Base-by-base conservation (phyloP, 768 basidiomycete species). In the Leucocoprinus sp. region DNA sequence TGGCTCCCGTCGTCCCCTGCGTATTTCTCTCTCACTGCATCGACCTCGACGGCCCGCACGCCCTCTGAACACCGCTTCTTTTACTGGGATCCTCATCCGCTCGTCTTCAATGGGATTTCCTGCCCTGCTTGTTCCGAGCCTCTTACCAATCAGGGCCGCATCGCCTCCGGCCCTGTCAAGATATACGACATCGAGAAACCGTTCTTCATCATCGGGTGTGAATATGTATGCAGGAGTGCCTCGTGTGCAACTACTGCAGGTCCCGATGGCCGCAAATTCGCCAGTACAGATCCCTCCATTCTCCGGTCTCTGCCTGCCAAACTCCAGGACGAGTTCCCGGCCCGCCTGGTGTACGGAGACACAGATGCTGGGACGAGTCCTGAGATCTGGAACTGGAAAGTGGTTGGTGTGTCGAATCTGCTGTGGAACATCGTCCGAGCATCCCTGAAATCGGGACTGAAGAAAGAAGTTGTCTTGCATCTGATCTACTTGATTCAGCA, bases 51-150 rank as follows among this genome's bases (percentile, higher is more conserved):
- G 5, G 69, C 80, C 8, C 78, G 84, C 29, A 82, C 76, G 0
- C 78, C 82, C 2, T 80, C 82, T 5, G 79, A 85, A 43, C 81
- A 88, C 51, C 76, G 75, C 3, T 90, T 90, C 62, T 65, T 90
- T n/a, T 90, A 85, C 54, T 90, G 87, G 87, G 87, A 90, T 50
- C 87, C 87, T 0, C 79, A 81, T 39, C 83, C 86, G 0, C 76
- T 90, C 37, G 78, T 87, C 7, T 85, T 89, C 66, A 85, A 88
- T 49, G 87, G 87, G 3, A 83, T 90, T 35, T 69, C 76, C 1
- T 90, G 87, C 53, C 83, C 85, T 0, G 68, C 56, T 34, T 90
- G 87, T 56, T 62, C 75, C 5, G 56, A 70, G 4, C 71, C 80
- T 1, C 71, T 90, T 29, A 52, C 58, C 26, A 84, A 89, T 61